Evolutionary conservation across 2,329 filamentous ascomycete genomes (phyloP), one percentile per base, ranked within the genome.

Genomic region (Colletotrichum theobromicola): DNA sequence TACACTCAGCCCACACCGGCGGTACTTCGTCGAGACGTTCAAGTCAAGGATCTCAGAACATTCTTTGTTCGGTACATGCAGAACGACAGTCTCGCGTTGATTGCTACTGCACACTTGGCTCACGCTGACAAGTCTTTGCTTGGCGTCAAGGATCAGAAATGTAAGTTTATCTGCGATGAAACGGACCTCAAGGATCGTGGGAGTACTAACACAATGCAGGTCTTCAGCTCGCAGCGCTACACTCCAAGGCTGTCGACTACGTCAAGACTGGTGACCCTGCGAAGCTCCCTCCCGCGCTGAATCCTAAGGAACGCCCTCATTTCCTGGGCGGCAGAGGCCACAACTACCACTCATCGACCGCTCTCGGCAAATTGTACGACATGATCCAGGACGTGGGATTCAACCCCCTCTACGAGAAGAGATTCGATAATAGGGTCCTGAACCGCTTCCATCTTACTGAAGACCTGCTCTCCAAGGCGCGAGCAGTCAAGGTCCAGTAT

Each of bases 11-110:
- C 91, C 0, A 86, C 87, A 57, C 90, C 93, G 0, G 80, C 86
- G 15, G 85, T 88, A 24, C 86, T 93, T 8, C 83, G 90, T 7
- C 86, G 90, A 1, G 88, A 92, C 5, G 94, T 98, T 15, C 91
- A 90, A 0, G 90, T 94, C 1, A 86, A 91, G 7, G 94, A 98
- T 75, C 90, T 98, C 60, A 93, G 91, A 32, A 89, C 92, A 0
- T 98, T 98, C 84, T 98, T 98, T 79, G 94, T 98, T 34, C 91
- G 91, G 4, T 98, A 98, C 79, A 96, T 98, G 91, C 97, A 97
- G 85, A 96, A 97, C 77, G 94, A 98, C 80, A 90, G 90, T 15
- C 89, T 99, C 3, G 92, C 92, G 1, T 88, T 89, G 4, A 98
- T 99, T 80, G 97, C 97, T 0, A 90, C 91, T 77, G 91, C 95